These are phyloP conservation scores for Cadophora luteo-olivacea DNA, from an alignment of 2,329 filamentous ascomycete genomes.

Conservation along the genomic window DNA sequence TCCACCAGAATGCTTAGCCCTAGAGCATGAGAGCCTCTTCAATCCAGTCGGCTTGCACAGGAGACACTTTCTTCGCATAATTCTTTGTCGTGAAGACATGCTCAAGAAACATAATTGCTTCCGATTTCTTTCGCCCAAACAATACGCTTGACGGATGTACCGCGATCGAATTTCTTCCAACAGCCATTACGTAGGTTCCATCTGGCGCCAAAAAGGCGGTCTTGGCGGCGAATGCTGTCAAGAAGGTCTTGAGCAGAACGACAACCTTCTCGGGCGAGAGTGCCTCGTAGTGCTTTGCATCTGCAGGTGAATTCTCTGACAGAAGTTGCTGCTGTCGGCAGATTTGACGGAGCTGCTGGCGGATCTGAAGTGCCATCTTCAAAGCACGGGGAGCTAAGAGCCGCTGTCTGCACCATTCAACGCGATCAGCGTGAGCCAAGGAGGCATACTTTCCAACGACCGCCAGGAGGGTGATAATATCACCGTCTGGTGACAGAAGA, in stretches of 20 bases:
- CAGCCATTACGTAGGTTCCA: constrained; percentile 64
- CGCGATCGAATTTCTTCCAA: constrained; percentile 65
- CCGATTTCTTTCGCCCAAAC: constrained; percentile 67
- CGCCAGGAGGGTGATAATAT: constrained; percentile 69
- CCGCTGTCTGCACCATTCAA: constrained; percentile 63
- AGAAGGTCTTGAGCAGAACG: constrained; percentile 64
- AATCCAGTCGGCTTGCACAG: constrained; percentile 66
- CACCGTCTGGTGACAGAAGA: constrained; percentile 66
- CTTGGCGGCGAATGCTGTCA: constrained; percentile 65
- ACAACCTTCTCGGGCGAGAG: constrained; percentile 60
- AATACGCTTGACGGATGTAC: constrained; percentile 69
- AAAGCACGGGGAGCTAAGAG: constrained; percentile 66
- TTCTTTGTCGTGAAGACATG: constrained; percentile 71
- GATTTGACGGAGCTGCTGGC: constrained; percentile 64
- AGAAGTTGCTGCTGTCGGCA: constrained; percentile 59
- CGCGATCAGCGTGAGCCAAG: constrained; percentile 56
- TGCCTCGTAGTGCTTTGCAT: constrained; percentile 63
- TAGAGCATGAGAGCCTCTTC: constrained; percentile 37
- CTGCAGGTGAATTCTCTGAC: constrained; percentile 49
- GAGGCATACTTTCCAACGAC: constrained; percentile 67
- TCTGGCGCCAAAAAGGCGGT: constrained; percentile 67
- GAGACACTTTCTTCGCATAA: constrained; percentile 71
- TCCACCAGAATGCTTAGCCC: background rate
- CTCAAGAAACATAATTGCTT: constrained; percentile 73
- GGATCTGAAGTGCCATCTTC: constrained; percentile 66